Evolutionary conservation across 106 monocot species (phyloP), one percentile per base, ranked within the genome.

Genomic region (Dioscorea alata): DNA sequence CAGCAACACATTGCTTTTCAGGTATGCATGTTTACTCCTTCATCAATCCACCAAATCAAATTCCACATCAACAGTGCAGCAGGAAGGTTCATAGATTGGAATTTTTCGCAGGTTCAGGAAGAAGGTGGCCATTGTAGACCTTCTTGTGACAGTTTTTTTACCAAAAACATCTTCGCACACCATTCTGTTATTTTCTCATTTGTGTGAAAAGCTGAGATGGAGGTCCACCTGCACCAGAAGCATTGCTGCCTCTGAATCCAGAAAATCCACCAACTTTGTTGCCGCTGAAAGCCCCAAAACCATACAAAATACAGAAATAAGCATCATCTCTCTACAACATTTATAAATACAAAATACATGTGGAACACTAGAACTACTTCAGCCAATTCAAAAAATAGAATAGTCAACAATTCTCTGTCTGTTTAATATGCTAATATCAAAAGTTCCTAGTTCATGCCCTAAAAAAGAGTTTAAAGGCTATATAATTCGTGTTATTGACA

Each of bases 171-270:
- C 15, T 18, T 16, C 4, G 20, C 21, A 21, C 15, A 21, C 59
- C 18, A 58, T 33, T 48, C 5, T 3, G 2, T 66, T 76, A 97
- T 74, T 87, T 97, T 63, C 97, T 84, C 89, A 92, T 97, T 77
- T 97, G 89, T 56, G 86, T 89, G 2, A 97, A 73, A 71, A 97
- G 72, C 49, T 79, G 62, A 8, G 86, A 70, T 17, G 97, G 92
- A 23, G 92, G 92, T 69, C 81, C 83, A 65, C 82, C 86, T 61
- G 82, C 48, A 5, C 78, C 86, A 22, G 74, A 2, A 18, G 74
- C 32, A 59, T 50, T 72, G 21, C 50, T 80, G 7, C 81, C 74
- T 42, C 84, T 79, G 78, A 88, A 92, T 31, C 72, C 67, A 16
- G 91, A 87, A 69, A 92, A 88, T 33, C 84, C 76, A 15, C 79